Percentiles rank a stretch among this genome's conserved stretches.
phyloP scores from a whole-genome alignment of 495 filamentous ascomycete genomes.

The Entonaema liquescens region DNA sequence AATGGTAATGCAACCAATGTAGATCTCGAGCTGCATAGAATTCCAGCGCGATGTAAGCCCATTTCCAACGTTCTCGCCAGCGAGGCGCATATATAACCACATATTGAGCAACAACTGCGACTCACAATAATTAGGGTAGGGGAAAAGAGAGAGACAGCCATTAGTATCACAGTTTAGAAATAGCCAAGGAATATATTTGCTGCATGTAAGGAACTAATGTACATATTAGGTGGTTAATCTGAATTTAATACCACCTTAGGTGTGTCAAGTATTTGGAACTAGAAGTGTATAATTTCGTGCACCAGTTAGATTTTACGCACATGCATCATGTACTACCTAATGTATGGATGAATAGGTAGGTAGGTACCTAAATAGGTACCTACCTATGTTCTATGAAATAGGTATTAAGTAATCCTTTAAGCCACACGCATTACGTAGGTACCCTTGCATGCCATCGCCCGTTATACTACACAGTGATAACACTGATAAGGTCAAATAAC shows the following conservation, averaged over 20 bases:
- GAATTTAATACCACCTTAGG: too few relatives aligned
- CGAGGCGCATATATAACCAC: not conserved
- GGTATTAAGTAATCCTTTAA: not conserved
- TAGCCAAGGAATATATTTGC: not conserved
- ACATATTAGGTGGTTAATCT: not conserved
- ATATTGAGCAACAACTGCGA: not conserved
- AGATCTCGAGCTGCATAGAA: constrained; percentile 24
- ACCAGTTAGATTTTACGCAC: too few relatives aligned
- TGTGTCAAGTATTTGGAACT: too few relatives aligned
- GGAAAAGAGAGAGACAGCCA: not conserved
- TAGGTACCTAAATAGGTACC: too few relatives aligned
- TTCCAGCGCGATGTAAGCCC: constrained; percentile 25
- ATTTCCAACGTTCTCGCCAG: not conserved
- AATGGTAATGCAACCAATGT: constrained; percentile 6
- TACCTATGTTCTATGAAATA: too few relatives aligned
- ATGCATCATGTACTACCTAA: too few relatives aligned
- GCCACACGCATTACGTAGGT: not conserved
- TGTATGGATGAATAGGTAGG: too few relatives aligned
- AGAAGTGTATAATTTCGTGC: too few relatives aligned
- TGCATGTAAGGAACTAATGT: not conserved
- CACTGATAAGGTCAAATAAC: constrained; percentile 35
- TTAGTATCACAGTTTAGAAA: not conserved
- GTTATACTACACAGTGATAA: not conserved
- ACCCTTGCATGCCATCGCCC: not conserved
- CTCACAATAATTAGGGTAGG: not conserved